Evolutionary conservation across 2,329 filamentous ascomycete genomes (phyloP).

Genomic region (Periglandula ipomoeae): DNA sequence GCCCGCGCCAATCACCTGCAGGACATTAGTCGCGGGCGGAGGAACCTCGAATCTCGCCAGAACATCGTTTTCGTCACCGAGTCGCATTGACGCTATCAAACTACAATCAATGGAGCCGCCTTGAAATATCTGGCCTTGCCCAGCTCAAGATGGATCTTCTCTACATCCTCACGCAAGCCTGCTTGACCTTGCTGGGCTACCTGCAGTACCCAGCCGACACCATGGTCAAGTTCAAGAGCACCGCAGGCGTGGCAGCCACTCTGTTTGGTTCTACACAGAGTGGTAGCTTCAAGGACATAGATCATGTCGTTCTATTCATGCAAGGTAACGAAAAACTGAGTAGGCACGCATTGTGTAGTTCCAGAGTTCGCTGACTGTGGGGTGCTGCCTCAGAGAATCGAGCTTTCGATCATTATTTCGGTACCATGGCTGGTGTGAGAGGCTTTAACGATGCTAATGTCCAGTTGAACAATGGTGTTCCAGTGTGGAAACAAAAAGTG

Average conservation of each 20-base stretch:
- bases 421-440: conserved; percentile 29
- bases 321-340: conserved; percentile 24
- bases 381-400: conserved; percentile 17
- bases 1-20: too few relatives aligned
- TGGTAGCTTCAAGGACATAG: conserved; percentile 29
- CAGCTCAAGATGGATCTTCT: neutral
- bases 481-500: conserved; percentile 39
- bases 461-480: conserved; percentile 35
- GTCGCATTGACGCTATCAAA: too few relatives aligned
- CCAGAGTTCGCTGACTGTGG: neutral
- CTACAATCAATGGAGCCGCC: too few relatives aligned
- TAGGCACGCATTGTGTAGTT: neutral
- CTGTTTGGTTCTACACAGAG: neutral
- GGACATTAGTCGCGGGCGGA: too few relatives aligned
- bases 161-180: neutral
- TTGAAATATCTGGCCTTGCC: neutral
- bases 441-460: conserved; percentile 48
- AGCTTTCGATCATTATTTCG: conserved; percentile 40
- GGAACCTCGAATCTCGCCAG: too few relatives aligned
- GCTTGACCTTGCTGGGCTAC: neutral
- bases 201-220: neutral
- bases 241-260: neutral
- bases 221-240: neutral
- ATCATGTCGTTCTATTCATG: conserved; percentile 51
- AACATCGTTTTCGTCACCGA: too few relatives aligned